These are phyloP conservation scores for Cladophialophora exuberans DNA, from an alignment of 2,329 filamentous ascomycete genomes.

Conservation along the genomic window DNA sequence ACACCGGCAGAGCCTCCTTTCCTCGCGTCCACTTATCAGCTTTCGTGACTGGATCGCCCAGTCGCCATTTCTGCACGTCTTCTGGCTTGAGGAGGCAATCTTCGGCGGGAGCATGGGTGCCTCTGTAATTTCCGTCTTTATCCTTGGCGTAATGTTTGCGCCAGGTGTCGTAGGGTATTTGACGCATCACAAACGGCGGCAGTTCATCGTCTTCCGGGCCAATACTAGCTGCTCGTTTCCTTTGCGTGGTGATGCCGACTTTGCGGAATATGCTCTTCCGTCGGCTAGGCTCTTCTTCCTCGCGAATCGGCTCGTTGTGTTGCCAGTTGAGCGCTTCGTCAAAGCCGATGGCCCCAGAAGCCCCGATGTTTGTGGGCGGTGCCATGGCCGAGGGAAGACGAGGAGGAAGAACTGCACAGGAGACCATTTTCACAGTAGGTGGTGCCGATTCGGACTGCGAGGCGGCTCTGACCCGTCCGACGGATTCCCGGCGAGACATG, in stretches of 20 bases:
- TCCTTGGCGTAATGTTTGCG: slow-evolving; percentile 33
- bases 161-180: slow-evolving; percentile 30
- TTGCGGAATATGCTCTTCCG: slow-evolving; percentile 26
- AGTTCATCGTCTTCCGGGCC: slow-evolving; percentile 17
- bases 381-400: slow-evolving; percentile 19
- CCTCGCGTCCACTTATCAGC: slow-evolving; percentile 29
- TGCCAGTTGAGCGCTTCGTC: slow-evolving; percentile 27
- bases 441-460: slow-evolving; percentile 23
- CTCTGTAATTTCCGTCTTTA: slow-evolving; percentile 28
- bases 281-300: slow-evolving; percentile 12
- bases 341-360: slow-evolving; percentile 16
- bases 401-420: slow-evolving; percentile 29
- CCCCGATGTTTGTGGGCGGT: slow-evolving; percentile 25
- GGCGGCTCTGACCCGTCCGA: slow-evolving; percentile 15
- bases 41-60: slow-evolving; percentile 24
- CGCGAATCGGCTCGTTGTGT: slow-evolving; percentile 18
- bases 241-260: slow-evolving; percentile 22
- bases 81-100: slow-evolving; percentile 30
- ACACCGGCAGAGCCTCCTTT: slow-evolving; percentile 26
- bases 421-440: slow-evolving; percentile 23
- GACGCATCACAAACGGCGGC: slow-evolving; percentile 27
- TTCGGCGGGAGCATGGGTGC: slow-evolving; percentile 29
- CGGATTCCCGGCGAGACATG: slow-evolving; percentile 25
- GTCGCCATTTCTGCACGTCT: slow-evolving; percentile 31
- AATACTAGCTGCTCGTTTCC: slow-evolving; percentile 16